Conservation (phyloP, 2,329 filamentous ascomycete species). For the Trichoderma cornu-damae region DNA sequence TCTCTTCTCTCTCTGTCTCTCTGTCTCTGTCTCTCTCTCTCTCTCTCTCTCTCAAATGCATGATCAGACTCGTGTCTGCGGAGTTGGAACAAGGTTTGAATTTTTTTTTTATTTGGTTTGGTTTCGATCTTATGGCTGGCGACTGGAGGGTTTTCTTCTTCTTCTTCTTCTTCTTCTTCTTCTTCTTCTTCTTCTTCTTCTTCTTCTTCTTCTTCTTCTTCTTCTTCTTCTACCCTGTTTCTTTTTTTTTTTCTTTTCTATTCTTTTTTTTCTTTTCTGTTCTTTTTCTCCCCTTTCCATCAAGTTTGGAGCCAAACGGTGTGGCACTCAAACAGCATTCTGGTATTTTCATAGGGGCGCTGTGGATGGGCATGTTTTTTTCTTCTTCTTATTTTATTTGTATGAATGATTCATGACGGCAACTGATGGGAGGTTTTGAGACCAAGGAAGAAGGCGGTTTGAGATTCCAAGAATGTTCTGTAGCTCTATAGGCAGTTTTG, state of each 20-base stretch:
- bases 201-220: too few relatives aligned
- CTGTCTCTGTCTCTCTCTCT: not conserved
- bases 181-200: too few relatives aligned
- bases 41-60: not conserved
- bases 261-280: too few relatives aligned
- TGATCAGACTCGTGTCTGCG: slow-evolving; percentile 12
- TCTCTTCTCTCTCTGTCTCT: not conserved
- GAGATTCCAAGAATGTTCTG: not conserved
- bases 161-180: too few relatives aligned
- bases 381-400: too few relatives aligned
- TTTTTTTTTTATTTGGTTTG: not conserved
- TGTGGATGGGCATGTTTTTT: not conserved
- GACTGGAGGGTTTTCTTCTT: not conserved
- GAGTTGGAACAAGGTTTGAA: not conserved
- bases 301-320: not conserved
- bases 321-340: not conserved
- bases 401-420: not conserved
- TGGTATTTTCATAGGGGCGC: not conserved
- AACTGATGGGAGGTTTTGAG: not conserved
- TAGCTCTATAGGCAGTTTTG: not conserved
- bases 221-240: too few relatives aligned
- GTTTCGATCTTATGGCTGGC: not conserved
- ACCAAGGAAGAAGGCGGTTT: not conserved
- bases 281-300: too few relatives aligned
- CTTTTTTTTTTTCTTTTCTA: too few relatives aligned